Percentiles rank a stretch among this genome's conserved stretches.
phyloP scores from a whole-genome alignment of 352 stramenopile species.

The Globisporangium nagaii region DNA sequence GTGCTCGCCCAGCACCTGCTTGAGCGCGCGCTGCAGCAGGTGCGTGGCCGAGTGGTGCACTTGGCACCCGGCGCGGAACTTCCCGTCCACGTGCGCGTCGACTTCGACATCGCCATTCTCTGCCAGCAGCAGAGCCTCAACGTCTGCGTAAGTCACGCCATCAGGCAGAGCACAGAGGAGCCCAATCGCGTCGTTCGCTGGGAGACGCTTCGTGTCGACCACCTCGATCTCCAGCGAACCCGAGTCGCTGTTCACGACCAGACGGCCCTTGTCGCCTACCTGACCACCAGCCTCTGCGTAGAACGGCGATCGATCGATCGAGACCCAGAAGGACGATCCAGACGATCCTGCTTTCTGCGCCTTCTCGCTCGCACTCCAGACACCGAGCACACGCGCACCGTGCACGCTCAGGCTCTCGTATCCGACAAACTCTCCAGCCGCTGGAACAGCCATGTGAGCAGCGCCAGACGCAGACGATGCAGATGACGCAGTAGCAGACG shows the following conservation, averaged over 20 bases:
- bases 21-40: constrained; percentile 64
- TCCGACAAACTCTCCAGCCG: constrained; percentile 37
- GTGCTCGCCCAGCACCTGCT: constrained; percentile 59
- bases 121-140: constrained; percentile 17
- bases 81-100: constrained; percentile 37
- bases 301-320: constrained; percentile 63
- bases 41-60: constrained; percentile 80
- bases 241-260: constrained; percentile 16
- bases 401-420: constrained; percentile 44
- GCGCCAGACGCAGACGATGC: background rate
- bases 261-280: constrained; percentile 53
- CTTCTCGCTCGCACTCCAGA: constrained; percentile 18
- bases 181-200: constrained; percentile 33
- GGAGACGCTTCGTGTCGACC: constrained; percentile 33
- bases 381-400: constrained; percentile 28
- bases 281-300: constrained; percentile 75
- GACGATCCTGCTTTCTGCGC: constrained; percentile 1
- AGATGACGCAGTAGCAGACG: background rate
- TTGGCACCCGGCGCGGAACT: constrained; percentile 42
- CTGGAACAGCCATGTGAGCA: background rate
- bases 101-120: constrained; percentile 13
- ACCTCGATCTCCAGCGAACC: constrained; percentile 18
- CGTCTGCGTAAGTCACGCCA: constrained; percentile 17
- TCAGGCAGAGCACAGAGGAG: constrained; percentile 39
- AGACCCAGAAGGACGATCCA: constrained; percentile 22